Conservation (phyloP, 1,139 yeast species). For the Casaregolazyma suthepensis region DNA sequence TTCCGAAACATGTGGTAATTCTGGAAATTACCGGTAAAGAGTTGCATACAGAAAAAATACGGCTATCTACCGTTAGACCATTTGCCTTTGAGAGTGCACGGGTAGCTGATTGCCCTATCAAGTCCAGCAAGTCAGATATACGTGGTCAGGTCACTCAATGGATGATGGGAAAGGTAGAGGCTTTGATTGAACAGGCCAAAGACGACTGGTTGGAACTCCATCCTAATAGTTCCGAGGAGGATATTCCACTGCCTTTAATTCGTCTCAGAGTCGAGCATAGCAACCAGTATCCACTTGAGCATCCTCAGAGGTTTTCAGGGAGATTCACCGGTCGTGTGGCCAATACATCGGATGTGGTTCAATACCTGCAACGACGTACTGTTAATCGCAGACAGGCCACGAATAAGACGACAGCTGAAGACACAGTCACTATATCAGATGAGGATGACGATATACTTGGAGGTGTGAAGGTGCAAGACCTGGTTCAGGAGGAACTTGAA, state of each 20-base stretch:
- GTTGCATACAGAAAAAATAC: conserved; percentile 59
- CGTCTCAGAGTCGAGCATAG: conserved; percentile 81
- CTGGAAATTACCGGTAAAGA: conserved; percentile 55
- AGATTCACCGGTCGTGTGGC: conserved; percentile 89
- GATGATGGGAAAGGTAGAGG: conserved; percentile 59
- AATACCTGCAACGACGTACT: conserved; percentile 39
- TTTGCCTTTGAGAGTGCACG: conserved; percentile 66
- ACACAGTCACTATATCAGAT: conserved; percentile 15
- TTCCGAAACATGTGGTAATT: conserved; percentile 67
- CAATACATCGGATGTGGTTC: conserved; percentile 77
- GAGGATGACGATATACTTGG: conserved; percentile 30
- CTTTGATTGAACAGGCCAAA: conserved; percentile 55
- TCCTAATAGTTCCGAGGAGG: conserved; percentile 16
- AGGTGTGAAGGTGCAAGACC: conserved; percentile 49
- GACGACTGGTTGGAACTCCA: conserved; percentile 41
- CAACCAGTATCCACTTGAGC: conserved; percentile 88
- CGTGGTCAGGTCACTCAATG: conserved; percentile 57
- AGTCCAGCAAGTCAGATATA: conserved; percentile 48
- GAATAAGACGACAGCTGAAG: conserved; percentile 16
- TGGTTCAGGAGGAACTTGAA: conserved; percentile 55
- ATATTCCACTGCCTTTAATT: conserved; percentile 66
- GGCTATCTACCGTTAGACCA: conserved; percentile 72
- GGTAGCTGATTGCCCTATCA: conserved; percentile 48
- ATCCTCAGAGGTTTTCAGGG: conserved; percentile 82
- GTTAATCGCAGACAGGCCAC: not conserved